Base-by-base conservation (phyloP, 257 asterid species). In the Nicotiana tomentosiformis region DNA sequence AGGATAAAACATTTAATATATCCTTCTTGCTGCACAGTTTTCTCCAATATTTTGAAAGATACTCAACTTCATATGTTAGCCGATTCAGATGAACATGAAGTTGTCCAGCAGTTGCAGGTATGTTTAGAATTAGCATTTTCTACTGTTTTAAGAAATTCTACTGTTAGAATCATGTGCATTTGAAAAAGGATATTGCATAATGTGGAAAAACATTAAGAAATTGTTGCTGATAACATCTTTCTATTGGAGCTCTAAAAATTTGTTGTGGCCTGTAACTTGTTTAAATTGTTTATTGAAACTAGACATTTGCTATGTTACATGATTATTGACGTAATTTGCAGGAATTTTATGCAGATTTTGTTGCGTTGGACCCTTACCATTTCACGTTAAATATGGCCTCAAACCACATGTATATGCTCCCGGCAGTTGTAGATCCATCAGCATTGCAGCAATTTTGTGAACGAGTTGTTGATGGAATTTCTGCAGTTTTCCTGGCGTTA, bases 101-200 rank as follows among this genome's bases (percentile, higher is more conserved):
- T 91, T 86, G 98, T 94, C 56, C 99, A 92, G 86, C 98, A 94
- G 92, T 97, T 94, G 70, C 99, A 96, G 98, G 99, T 96, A 84
- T 65, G 60, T 58, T 66, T 43, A 81, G 68, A 66, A 66, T 81
- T 72, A 23, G 6, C 16, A 29, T 66, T 30, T 49, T 51, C 57
- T 18, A 29, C 68, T 81, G 35, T 66, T 66, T 66, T 66, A 11
- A 55, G 26, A 23, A 23, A 23, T 23, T 23, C 26, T 23, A 23
- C 26, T 23, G 26, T 23, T 23, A 23, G 26, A 23, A 51, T 51
- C 64, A 76, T 51, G 16, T n/a, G 5, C 64, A 76, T 49, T 76
- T 14, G 16, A 29, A 53, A 51, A 51, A 51, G 26, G 33, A 51
- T 16, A 46, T 15, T 23, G 64, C 37, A 16, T 51, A 76, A 33